Evolutionary conservation across 768 basidiomycete species (phyloP).

Genomic region (Omphalotus guepiniiformis): DNA sequence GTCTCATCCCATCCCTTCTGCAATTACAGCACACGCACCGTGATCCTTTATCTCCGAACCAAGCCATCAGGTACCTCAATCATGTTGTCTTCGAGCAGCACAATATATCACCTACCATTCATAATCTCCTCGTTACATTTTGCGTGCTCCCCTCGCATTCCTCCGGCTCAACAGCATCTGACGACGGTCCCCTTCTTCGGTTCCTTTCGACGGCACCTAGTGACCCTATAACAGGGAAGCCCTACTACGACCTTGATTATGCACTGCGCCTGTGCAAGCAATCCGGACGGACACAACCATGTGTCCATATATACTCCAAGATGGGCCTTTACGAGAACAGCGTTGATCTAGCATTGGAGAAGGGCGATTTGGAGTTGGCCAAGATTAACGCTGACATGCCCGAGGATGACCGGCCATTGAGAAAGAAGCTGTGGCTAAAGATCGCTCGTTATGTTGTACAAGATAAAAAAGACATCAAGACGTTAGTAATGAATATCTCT

Average conservation of each 20-base stretch:
- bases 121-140: conserved; percentile 92
- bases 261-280: conserved; percentile 89
- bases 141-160: conserved; percentile 51
- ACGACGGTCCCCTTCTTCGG: conserved; percentile 74
- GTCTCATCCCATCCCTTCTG: conserved; percentile 85
- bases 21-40: conserved; percentile 71
- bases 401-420: conserved; percentile 78
- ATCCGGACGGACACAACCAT: conserved; percentile 76
- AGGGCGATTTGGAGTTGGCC: conserved; percentile 92
- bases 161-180: conserved; percentile 34
- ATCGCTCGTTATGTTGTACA: conserved; percentile 98
- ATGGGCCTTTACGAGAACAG: conserved; percentile 97
- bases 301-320: conserved; percentile 95
- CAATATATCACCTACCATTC: conserved; percentile 80
- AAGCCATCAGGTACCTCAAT: conserved; percentile 87
- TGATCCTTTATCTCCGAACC: conserved; percentile 72
- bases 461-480: conserved; percentile 96
- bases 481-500: no score
- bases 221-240: conserved; percentile 77
- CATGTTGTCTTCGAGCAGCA: conserved; percentile 78
- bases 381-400: conserved; percentile 95
- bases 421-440: conserved; percentile 97
- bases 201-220: conserved; percentile 82
- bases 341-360: conserved; percentile 90
- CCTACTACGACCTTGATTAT: conserved; percentile 97